Percentiles rank a stretch among this genome's conserved stretches.
Evolutionary conservation across 2,329 filamentous ascomycete species (phyloP).

Genomic region (Harringtonia lauricola): DNA sequence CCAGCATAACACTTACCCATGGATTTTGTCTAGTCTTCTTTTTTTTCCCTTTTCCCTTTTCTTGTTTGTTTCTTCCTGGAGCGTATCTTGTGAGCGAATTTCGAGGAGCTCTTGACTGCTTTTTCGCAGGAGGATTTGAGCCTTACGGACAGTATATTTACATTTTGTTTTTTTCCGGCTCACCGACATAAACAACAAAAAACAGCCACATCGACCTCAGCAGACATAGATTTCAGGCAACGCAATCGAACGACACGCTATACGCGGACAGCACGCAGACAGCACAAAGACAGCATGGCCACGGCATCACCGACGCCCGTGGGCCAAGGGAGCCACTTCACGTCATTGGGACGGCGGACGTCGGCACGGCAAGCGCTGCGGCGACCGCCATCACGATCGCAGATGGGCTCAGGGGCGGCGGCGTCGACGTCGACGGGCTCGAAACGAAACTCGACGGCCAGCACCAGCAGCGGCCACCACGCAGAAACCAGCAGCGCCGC

Average conservation of each 20-base stretch:
- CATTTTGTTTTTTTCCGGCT: not conserved
- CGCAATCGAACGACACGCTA: not conserved
- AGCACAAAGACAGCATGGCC: slow-evolving; percentile 28
- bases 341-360: slow-evolving; percentile 35
- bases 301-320: slow-evolving; percentile 45
- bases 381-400: slow-evolving; percentile 35
- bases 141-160: no score
- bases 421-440: slow-evolving; percentile 8
- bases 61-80: not conserved
- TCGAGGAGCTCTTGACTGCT: no score
- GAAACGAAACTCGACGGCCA: slow-evolving; percentile 5
- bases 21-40: not conserved
- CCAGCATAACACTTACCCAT: not conserved
- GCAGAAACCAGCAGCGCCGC: not conserved
- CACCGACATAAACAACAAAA: not conserved
- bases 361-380: slow-evolving; percentile 45
- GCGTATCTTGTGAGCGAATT: not conserved
- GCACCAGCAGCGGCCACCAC: not conserved
- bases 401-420: slow-evolving; percentile 20
- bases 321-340: slow-evolving; percentile 32
- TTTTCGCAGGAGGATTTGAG: not conserved
- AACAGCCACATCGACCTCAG: not conserved
- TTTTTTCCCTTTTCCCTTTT: not conserved
- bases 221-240: not conserved
- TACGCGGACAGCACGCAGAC: not conserved